Evolutionary conservation across 192 early-diverging fungal genomes (phyloP), one percentile per base, ranked within the genome.

Genomic region (Backusella mclennaniae): DNA sequence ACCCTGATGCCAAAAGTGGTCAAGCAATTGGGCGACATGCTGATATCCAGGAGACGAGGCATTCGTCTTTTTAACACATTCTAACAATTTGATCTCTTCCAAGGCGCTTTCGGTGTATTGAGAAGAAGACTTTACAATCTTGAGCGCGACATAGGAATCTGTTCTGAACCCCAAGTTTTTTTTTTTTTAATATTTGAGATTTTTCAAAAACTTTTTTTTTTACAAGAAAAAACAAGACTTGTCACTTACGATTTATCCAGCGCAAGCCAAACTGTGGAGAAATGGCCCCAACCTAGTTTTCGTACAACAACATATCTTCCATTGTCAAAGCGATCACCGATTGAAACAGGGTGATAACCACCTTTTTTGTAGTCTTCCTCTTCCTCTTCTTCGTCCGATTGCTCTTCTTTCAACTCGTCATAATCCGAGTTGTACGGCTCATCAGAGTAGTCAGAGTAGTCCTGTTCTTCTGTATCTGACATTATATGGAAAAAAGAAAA

Each of bases 281-380:
- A 99, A 75, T 97, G 96, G 23, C 97, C 97, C 96, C 96, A 99
- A 23, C 97, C 97, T 35, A 99, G 88, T 79, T 99, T 99, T 74
- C 93, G 89, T 42, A 97, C 76, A n/a, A 97, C 85, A 21, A 84
- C 82, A 85, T 99, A 99, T n/a, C 93, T 87, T n/a, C 87, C 85
- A 14, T 92, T 87, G 71, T 92, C 89, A 80, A 94, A 95, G 38
- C 53, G 73, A 78, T 98, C 96, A 9, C 93, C 95, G 35, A 96
- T 87, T 52, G 88, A 82, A 36, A 97, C 89, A 5, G 95, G 92
- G 75, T 98, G 96, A 83, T 98, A 98, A 3, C 97, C 97, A 73
- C 96, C 95, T 81, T 93, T 92, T 83, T 89, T 88, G 80, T 96
- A 98, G 80, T 98, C 96, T 59, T 92, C 90, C 26, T 89, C 84